Percentiles rank a stretch among this genome's conserved stretches.
Evolutionary conservation across 805 yeast species (phyloP).

Genomic region (Hemisphaericaspora nanyangensis): DNA sequence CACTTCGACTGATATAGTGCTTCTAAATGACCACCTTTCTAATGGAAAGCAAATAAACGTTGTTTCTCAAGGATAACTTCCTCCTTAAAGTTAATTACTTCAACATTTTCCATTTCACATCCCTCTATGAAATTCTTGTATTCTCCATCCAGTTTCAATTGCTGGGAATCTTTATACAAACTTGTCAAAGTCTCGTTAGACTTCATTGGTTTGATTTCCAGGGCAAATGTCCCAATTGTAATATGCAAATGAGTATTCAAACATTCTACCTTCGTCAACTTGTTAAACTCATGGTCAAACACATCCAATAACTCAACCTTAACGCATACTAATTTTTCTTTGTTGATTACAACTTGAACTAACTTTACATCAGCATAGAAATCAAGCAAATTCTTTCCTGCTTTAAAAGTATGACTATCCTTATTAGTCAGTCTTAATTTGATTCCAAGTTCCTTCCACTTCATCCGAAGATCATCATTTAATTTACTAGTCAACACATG

Average conservation of each 20-base stretch:
- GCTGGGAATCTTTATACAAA: slow-evolving; percentile 2
- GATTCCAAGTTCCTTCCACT: slow-evolving; percentile 16
- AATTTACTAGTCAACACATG: slow-evolving; percentile 32
- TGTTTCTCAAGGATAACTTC: slow-evolving; percentile 8
- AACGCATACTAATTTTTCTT: slow-evolving; percentile 48
- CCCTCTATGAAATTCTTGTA: neutral
- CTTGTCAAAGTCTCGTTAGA: slow-evolving; percentile 37
- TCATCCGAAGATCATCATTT: slow-evolving; percentile 12
- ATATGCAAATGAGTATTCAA: slow-evolving; percentile 47
- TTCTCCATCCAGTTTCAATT: slow-evolving; percentile 6
- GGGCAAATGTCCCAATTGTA: slow-evolving; percentile 60
- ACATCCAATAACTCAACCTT: slow-evolving; percentile 28
- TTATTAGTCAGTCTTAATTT: no score
- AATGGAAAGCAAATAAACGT: slow-evolving; percentile 11
- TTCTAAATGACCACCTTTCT: no score
- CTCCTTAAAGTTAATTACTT: slow-evolving; percentile 9
- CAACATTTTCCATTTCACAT: slow-evolving; percentile 4
- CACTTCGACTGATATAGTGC: no score
- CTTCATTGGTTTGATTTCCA: slow-evolving; percentile 45
- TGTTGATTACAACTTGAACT: slow-evolving; percentile 45
- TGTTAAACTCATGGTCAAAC: neutral
- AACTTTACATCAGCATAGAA: slow-evolving; percentile 39
- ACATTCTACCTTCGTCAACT: slow-evolving; percentile 5
- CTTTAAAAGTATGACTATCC: neutral
- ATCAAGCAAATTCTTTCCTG: slow-evolving; percentile 7